Evolutionary conservation across 75 land plant genomes (phyloP), one percentile per base, ranked within the genome.

Genomic region (Cupressus sempervirens): DNA sequence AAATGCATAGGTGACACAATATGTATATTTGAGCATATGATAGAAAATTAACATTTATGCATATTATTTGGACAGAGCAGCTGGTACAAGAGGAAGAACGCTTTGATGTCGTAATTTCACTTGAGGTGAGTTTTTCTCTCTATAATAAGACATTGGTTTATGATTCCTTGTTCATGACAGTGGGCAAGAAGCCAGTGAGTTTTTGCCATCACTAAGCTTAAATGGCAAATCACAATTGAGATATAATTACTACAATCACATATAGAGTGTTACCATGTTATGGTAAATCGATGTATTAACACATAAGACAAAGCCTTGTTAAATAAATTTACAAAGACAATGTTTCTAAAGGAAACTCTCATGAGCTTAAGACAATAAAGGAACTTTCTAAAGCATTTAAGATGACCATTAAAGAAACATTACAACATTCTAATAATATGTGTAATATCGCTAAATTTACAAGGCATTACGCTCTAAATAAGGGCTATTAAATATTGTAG

Each of bases 81-180:
- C 85, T 96, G 85, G 98, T 94, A 68, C 92, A 91, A 46, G 91
- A 93, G 84, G 77, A 91, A 41, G 88, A 84, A 85, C 77, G 93
- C 67, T 97, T 94, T 89, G 98, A 97, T 90, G 97, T 94, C 84
- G 99, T 96, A 48, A 86, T 95, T 86, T 82, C 99, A 50, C 90
- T 93, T 83, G 99, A 97, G 98, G 99, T 95, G 84, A 29, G 50
- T 40, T 30, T 70, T 70, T 29, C 13, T 70, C 35, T 70, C 9
- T 70, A 70, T 23, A 30, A 70, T 6, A 70, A 70, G 0, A 70
- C 2, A 10, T 30, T 30, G 35, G 74, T 70, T 62, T 56, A 18
- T 62, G n/a, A 4, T 62, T 62, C 26, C 26, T 62, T 62, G 67
- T 62, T 62, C 38, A 36, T 36, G 23, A 35, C 38, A 36, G 41